Evolutionary conservation across 1,139 yeast genomes (phyloP).

Genomic region (Kodamaea alishanica): DNA sequence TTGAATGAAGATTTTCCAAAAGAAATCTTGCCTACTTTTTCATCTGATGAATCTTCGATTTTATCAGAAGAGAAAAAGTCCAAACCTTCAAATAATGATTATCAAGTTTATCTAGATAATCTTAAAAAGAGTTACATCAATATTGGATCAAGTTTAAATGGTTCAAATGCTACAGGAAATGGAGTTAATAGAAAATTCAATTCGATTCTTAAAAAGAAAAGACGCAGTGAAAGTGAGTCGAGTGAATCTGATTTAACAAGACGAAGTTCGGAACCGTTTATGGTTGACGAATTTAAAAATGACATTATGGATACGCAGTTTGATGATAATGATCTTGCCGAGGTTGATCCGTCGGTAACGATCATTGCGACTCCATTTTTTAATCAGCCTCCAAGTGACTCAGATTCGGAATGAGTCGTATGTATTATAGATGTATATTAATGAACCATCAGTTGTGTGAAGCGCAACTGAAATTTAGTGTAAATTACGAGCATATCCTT

Average conservation of each 20-base stretch:
- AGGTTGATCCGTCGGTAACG: conserved; percentile 15
- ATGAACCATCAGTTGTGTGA: too few species aligned
- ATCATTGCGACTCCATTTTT: conserved; percentile 42
- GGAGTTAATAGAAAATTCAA: too few species aligned
- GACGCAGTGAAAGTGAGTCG: conserved; percentile 2
- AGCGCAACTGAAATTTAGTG: too few species aligned
- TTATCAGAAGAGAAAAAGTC: background rate
- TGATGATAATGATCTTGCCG: background rate
- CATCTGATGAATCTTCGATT: too few species aligned
- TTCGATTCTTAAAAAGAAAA: conserved; percentile 6
- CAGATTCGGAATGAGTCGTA: conserved; percentile 23
- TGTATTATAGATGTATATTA: too few species aligned
- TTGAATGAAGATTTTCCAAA: too few species aligned
- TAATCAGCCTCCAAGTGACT: conserved; percentile 39
- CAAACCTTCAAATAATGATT: conserved; percentile 15
- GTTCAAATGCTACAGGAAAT: too few species aligned
- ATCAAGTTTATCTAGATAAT: conserved; percentile 20
- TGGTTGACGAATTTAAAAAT: background rate
- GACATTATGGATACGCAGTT: too few species aligned
- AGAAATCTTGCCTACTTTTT: too few species aligned
- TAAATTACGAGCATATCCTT: too few species aligned
- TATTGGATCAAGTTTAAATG: too few species aligned
- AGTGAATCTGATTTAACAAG: background rate
- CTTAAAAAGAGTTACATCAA: conserved; percentile 2
- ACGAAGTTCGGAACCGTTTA: background rate